A percentile compares a stretch with the other conserved stretches of the same genome.
phyloP scores from a whole-genome alignment of 1,284 basidiomycete genomes.

The Malassezia brasiliensis region DNA sequence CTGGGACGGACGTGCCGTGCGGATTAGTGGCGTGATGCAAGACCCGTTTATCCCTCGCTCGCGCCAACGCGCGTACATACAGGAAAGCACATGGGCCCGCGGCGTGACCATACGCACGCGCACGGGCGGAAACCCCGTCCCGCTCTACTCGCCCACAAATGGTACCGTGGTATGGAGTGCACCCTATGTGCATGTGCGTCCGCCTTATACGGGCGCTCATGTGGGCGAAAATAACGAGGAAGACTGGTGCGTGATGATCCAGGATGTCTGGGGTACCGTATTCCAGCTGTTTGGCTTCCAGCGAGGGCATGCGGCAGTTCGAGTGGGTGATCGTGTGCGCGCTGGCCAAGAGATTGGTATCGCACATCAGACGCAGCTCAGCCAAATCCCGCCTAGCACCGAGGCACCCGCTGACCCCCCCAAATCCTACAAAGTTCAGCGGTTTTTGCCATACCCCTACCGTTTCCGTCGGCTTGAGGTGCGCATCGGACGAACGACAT shows the following conservation, averaged over 20 bases:
- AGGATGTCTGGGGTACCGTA: constrained; percentile 36
- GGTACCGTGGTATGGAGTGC: constrained; percentile 35
- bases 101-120: constrained; percentile 13
- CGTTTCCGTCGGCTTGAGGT: constrained; percentile 29
- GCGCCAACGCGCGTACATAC: constrained; percentile 1
- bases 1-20: constrained; percentile 23
- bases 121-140: constrained; percentile 19
- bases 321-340: constrained; percentile 23
- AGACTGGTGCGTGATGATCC: constrained; percentile 30
- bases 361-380: constrained; percentile 19
- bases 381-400: constrained; percentile 18
- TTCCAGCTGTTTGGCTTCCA: constrained; percentile 35
- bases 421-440: constrained; percentile 14
- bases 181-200: constrained; percentile 18
- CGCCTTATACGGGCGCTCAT: constrained; percentile 25
- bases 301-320: constrained; percentile 3
- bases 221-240: constrained; percentile 28
- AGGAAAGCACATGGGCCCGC: constrained; percentile 4
- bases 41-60: constrained; percentile 27
- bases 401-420: constrained; percentile 29
- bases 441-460: constrained; percentile 26
- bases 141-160: constrained; percentile 29
- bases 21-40: constrained; percentile 31
- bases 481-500: constrained; percentile 23
- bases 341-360: constrained; percentile 28